phyloP scores from a whole-genome alignment of 805 yeast genomes.

The Ogataea pignaliae region DNA sequence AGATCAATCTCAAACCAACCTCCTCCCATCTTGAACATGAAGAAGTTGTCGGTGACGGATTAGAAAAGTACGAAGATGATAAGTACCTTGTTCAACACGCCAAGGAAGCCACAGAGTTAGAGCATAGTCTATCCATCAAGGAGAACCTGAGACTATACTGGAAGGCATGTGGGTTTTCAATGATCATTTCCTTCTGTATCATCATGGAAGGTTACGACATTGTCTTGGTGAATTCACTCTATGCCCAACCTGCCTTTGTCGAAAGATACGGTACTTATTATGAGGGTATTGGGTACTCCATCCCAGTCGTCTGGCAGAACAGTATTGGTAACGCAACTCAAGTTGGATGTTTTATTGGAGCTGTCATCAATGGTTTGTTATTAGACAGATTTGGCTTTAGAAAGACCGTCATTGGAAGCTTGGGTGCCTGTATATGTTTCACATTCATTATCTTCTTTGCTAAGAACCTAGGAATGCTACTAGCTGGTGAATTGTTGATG shows the following conservation, averaged over 20 bases:
- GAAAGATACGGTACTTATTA: constrained; percentile 30
- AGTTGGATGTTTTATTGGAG: constrained; percentile 31
- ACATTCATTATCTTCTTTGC: constrained; percentile 41
- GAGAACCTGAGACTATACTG: constrained; percentile 38
- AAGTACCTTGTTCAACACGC: constrained; percentile 3
- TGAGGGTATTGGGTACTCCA: constrained; percentile 24
- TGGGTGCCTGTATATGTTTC: constrained; percentile 28
- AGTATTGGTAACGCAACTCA: constrained; percentile 30
- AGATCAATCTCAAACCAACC: too few relatives aligned
- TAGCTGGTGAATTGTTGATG: constrained; percentile 39
- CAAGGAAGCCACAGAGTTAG: constrained; percentile 2
- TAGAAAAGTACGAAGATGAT: constrained; percentile 2
- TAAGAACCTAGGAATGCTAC: constrained; percentile 32
- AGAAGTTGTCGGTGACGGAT: neutral
- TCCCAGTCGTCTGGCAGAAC: constrained; percentile 42
- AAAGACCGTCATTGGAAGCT: constrained; percentile 32
- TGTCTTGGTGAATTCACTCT: constrained; percentile 32
- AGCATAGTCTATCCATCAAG: constrained; percentile 1
- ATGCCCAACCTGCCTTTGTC: constrained; percentile 33
- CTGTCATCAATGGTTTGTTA: constrained; percentile 35
- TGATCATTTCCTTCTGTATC: constrained; percentile 34
- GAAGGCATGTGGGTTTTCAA: constrained; percentile 36
- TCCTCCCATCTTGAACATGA: constrained; percentile 1
- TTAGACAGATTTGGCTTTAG: constrained; percentile 41
- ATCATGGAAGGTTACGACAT: constrained; percentile 42